phyloP scores from a whole-genome alignment of 768 basidiomycete genomes.

The Pulveroboletus frians region DNA sequence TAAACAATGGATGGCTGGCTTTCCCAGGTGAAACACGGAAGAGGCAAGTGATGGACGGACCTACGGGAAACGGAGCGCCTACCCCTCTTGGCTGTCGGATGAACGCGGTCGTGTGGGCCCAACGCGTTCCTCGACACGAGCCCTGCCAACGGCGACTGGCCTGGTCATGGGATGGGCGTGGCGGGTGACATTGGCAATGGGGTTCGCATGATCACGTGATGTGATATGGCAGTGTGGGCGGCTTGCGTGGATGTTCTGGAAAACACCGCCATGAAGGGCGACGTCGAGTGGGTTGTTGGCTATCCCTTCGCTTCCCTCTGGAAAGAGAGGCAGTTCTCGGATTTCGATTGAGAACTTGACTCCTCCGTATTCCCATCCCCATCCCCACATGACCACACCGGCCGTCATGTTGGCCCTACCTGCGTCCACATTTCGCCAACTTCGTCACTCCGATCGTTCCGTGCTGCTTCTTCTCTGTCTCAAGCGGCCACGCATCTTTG shows the following conservation, averaged over 20 bases:
- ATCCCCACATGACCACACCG: background rate
- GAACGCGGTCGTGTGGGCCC: slow-evolving; percentile 1
- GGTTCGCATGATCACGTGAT: slow-evolving; percentile 12
- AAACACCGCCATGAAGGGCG: slow-evolving; percentile 14
- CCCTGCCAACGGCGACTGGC: slow-evolving; percentile 4
- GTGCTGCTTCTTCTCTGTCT: background rate
- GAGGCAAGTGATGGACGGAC: slow-evolving; percentile 1
- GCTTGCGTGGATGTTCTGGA: slow-evolving; percentile 5
- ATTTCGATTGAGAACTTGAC: slow-evolving; percentile 9
- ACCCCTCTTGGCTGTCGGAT: slow-evolving; percentile 17
- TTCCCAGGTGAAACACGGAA: background rate
- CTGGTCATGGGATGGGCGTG: background rate
- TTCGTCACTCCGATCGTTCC: background rate
- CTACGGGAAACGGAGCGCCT: slow-evolving; percentile 14
- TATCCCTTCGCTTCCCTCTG: background rate
- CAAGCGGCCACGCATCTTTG: slow-evolving; percentile 3
- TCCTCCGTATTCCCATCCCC: background rate
- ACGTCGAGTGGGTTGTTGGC: background rate
- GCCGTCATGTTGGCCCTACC: background rate
- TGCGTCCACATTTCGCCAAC: background rate
- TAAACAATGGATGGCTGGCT: background rate
- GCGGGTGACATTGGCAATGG: background rate
- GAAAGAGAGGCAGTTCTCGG: slow-evolving; percentile 6
- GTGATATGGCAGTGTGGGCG: slow-evolving; percentile 3
- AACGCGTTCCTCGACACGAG: background rate